A percentile compares a stretch with the other conserved stretches of the same genome.
Conservation (phyloP, 805 yeast genomes). For the Nakazawaea pomicola region DNA sequence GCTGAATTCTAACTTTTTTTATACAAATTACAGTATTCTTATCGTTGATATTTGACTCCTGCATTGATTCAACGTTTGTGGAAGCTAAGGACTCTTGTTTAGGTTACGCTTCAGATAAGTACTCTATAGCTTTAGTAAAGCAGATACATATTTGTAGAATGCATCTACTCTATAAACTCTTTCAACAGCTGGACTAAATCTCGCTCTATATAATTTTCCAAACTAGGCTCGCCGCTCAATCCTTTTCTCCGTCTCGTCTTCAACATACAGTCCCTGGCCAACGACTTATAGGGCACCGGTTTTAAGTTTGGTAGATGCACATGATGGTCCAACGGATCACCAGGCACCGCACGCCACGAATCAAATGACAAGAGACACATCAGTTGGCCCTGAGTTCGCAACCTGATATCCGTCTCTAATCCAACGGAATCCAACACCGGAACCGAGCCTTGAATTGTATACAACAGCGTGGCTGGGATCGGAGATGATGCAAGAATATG, state of each 20-base stretch:
- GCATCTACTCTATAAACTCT: too few relatives aligned
- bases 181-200: slow-evolving; percentile 50
- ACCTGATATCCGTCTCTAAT: slow-evolving; percentile 77
- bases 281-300: slow-evolving; percentile 63
- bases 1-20: too few relatives aligned
- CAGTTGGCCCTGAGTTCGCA: slow-evolving; percentile 76
- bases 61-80: too few relatives aligned
- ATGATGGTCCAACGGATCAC: slow-evolving; percentile 78
- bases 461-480: slow-evolving; percentile 71
- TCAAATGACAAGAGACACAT: slow-evolving; percentile 60
- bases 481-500: slow-evolving; percentile 39
- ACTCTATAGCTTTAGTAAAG: not conserved
- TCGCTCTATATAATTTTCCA: slow-evolving; percentile 62
- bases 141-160: too few relatives aligned
- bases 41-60: too few relatives aligned
- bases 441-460: slow-evolving; percentile 52
- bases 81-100: too few relatives aligned
- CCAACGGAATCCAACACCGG: slow-evolving; percentile 94
- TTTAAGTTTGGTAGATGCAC: slow-evolving; percentile 61
- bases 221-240: slow-evolving; percentile 61
- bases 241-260: slow-evolving; percentile 92
- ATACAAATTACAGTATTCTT: too few relatives aligned
- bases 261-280: slow-evolving; percentile 85
- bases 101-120: too few relatives aligned
- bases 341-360: slow-evolving; percentile 79